Evolutionary conservation across 2,329 filamentous ascomycete species (phyloP).

Genomic region (Zymoseptoria crescenta): DNA sequence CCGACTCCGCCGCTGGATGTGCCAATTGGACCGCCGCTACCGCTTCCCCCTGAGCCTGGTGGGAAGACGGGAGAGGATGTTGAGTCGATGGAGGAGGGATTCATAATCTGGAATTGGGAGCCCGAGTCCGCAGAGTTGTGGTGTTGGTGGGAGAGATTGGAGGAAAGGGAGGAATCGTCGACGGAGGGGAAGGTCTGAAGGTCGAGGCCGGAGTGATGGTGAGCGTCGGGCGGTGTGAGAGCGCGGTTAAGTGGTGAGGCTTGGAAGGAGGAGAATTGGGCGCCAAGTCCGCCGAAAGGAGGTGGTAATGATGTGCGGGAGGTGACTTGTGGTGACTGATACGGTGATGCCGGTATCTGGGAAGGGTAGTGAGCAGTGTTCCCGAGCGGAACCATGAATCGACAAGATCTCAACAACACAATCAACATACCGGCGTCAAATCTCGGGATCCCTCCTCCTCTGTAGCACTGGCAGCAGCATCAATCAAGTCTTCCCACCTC

Average conservation of each 20-base stretch:
- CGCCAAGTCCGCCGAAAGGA: constrained; percentile 34
- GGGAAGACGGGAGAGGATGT: constrained; percentile 48
- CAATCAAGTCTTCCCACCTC: constrained; percentile 92
- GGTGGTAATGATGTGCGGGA: constrained; percentile 57
- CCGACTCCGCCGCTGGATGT: background rate
- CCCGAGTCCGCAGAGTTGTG: constrained; percentile 43
- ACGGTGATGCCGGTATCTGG: constrained; percentile 44
- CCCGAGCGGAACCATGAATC: background rate
- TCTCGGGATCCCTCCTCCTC: constrained; percentile 80
- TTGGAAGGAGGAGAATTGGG: constrained; percentile 62
- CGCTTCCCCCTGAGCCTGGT: constrained; percentile 6
- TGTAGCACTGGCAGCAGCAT: constrained; percentile 85
- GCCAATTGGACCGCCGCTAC: background rate
- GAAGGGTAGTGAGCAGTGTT: background rate
- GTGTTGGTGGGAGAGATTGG: constrained; percentile 22
- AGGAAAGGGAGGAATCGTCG: constrained; percentile 52
- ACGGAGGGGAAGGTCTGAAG: constrained; percentile 78
- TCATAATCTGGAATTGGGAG: constrained; percentile 57
- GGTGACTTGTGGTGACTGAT: constrained; percentile 42
- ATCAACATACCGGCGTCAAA: constrained; percentile 67
- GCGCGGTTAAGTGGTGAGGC: constrained; percentile 87
- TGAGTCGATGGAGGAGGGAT: constrained; percentile 38
- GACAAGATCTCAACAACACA: constrained; percentile 3
- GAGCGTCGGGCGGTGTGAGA: constrained; percentile 64
- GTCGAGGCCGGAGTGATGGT: constrained; percentile 32